These are phyloP conservation scores for Lenwebbia sp. DNA, from an alignment of 345 rosid genomes.

Conservation along the genomic window DNA sequence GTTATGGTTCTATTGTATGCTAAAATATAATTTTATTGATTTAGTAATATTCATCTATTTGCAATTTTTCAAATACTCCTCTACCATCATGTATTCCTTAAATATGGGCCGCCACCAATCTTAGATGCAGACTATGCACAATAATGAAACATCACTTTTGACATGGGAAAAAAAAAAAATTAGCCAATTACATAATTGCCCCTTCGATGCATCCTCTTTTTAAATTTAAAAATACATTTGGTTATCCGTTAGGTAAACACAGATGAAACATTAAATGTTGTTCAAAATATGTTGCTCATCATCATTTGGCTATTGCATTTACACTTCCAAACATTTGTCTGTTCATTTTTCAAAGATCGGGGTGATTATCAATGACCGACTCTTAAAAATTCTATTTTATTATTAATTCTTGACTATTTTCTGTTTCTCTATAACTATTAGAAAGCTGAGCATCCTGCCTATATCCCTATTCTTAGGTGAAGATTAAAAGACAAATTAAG, in stretches of 20 bases:
- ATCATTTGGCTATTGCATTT: too few relatives aligned
- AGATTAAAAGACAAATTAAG: not conserved
- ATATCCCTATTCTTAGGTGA: not conserved
- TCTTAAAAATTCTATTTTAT: not conserved
- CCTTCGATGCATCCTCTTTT: not conserved
- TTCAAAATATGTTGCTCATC: not conserved
- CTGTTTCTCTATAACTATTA: not conserved
- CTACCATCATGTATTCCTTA: not conserved
- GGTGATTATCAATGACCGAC: not conserved
- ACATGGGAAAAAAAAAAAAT: not conserved
- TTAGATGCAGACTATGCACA: not conserved
- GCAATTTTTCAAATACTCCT: not conserved
- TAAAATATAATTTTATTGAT: not conserved
- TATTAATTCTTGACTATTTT: not conserved
- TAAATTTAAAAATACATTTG: not conserved
- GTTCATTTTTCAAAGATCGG: not conserved
- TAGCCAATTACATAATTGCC: not conserved
- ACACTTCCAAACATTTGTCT: not conserved
- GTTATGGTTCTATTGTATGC: not conserved
- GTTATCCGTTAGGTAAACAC: not conserved
- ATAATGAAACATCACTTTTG: not conserved
- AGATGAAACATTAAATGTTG: not conserved
- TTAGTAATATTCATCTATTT: not conserved
- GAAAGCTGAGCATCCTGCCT: not conserved
- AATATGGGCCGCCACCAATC: not conserved